These are phyloP conservation scores for Nannochloris sp. DNA, from an alignment of 139 green algal genomes.

Conservation along the genomic window DNA sequence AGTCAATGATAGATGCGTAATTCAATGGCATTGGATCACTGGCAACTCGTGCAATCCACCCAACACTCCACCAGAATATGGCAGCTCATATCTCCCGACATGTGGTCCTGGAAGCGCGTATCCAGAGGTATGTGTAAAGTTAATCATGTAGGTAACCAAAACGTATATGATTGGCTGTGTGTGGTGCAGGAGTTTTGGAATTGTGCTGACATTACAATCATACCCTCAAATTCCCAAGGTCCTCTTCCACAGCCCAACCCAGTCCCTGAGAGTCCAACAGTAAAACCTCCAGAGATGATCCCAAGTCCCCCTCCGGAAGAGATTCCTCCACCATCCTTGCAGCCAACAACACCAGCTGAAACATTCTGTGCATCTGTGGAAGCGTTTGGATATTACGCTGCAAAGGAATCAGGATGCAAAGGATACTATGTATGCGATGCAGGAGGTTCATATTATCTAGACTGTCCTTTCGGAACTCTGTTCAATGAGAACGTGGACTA, in stretches of 20 bases:
- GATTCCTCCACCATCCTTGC: background rate
- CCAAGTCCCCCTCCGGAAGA: background rate
- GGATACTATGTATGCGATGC: background rate
- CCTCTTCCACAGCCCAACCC: background rate
- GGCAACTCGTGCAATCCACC: conserved; percentile 44
- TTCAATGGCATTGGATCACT: conserved; percentile 43
- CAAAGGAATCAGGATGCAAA: background rate
- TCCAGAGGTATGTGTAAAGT: background rate
- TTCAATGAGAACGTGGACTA: background rate
- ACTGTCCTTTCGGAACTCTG: background rate
- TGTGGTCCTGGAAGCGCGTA: conserved; percentile 18
- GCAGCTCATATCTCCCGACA: conserved; percentile 9
- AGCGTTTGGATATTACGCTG: background rate
- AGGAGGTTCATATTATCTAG: background rate
- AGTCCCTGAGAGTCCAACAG: background rate
- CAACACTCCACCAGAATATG: conserved; percentile 4
- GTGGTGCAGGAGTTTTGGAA: conserved; percentile 28
- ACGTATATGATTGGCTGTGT: too few species aligned
- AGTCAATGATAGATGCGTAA: conserved; percentile 18
- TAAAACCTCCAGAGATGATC: background rate
- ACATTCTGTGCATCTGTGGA: background rate
- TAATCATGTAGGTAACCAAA: too few species aligned
- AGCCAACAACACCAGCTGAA: background rate
- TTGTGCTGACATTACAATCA: conserved; percentile 29
- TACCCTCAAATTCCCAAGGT: background rate